These are phyloP conservation scores for Russula emetica DNA, from an alignment of 768 basidiomycete species.

Conservation along the genomic window DNA sequence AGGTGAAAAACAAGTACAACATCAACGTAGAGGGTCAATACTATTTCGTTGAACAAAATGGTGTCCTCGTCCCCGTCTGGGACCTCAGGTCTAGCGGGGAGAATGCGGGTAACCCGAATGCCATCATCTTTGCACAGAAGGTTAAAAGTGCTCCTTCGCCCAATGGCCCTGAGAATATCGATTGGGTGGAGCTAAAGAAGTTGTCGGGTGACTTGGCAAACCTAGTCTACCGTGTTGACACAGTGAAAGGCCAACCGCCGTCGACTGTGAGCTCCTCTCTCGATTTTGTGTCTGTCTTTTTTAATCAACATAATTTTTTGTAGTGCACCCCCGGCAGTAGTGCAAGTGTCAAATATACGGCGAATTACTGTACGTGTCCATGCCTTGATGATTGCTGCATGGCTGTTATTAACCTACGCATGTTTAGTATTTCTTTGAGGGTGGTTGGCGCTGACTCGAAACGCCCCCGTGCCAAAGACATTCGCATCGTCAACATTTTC, in stretches of 20 bases:
- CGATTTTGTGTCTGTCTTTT: neutral
- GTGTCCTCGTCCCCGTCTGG: slow-evolving; percentile 7
- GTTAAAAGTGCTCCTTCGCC: slow-evolving; percentile 13
- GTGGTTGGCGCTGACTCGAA: neutral
- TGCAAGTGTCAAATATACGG: slow-evolving; percentile 20
- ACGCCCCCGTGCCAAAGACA: neutral
- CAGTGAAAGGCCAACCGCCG: slow-evolving; percentile 22
- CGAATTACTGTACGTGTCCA: slow-evolving; percentile 21
- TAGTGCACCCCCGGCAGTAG: slow-evolving; percentile 15
- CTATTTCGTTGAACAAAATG: slow-evolving; percentile 11
- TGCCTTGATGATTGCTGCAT: neutral
- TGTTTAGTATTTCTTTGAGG: neutral
- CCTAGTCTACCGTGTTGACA: slow-evolving; percentile 17
- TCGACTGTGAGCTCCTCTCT: slow-evolving; percentile 3
- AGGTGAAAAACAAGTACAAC: neutral
- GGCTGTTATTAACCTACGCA: neutral
- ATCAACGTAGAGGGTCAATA: slow-evolving; percentile 15
- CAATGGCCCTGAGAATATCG: slow-evolving; percentile 2
- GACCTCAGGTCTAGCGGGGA: slow-evolving; percentile 19
- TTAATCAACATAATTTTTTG: neutral
- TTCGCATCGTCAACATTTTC: neutral
- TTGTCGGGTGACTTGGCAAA: slow-evolving; percentile 9
- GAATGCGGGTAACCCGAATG: slow-evolving; percentile 5
- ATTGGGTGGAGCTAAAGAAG: slow-evolving; percentile 19
- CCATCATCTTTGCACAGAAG: slow-evolving; percentile 19